Conservation (phyloP, 176 grass and related monocot species). For the Luzula sylvatica region DNA sequence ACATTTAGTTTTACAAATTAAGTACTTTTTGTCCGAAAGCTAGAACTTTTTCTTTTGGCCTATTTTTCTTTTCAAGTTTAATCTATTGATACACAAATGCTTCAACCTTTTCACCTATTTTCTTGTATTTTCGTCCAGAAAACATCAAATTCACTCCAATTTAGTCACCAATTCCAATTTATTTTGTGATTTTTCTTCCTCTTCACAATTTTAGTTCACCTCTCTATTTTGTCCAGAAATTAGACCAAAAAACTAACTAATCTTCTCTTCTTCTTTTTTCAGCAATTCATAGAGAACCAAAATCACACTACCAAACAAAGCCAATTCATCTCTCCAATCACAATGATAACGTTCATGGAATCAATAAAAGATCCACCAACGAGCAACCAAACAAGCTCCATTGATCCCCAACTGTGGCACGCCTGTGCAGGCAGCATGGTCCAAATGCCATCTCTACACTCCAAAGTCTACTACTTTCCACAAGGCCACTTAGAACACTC, state of each 20-base stretch:
- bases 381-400: conserved; percentile 38
- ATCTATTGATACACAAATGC: too few species aligned
- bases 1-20: too few species aligned
- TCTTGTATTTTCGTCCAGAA: too few species aligned
- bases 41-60: too few species aligned
- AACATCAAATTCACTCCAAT: too few species aligned
- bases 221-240: background rate
- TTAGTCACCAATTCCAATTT: too few species aligned
- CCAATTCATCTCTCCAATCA: background rate
- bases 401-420: conserved; percentile 87
- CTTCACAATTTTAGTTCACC: background rate
- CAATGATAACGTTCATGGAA: conserved; percentile 27
- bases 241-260: background rate
- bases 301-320: background rate
- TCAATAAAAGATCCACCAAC: conserved; percentile 14
- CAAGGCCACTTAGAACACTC: conserved; percentile 91
- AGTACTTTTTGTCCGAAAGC: too few species aligned
- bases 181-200: too few species aligned
- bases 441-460: conserved; percentile 56
- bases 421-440: conserved; percentile 83
- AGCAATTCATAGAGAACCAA: background rate
- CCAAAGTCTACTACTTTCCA: conserved; percentile 91
- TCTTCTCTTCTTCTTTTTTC: background rate
- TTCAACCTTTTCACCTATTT: too few species aligned
- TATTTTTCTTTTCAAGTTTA: too few species aligned